These are phyloP conservation scores for Geotrichum bryndzae DNA, from an alignment of 1,139 yeast genomes.

Conservation along the genomic window DNA sequence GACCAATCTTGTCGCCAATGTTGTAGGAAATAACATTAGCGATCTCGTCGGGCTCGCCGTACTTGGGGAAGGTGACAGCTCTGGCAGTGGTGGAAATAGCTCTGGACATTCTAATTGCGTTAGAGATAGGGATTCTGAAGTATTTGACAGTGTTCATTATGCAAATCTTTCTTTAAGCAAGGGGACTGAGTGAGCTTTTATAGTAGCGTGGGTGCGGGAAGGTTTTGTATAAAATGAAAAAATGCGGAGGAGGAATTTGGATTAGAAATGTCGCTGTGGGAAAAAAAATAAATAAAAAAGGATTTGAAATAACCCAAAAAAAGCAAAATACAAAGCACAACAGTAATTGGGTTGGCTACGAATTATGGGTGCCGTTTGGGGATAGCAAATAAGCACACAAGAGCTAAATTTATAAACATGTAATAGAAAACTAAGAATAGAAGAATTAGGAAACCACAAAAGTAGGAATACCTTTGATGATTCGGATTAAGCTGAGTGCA, in stretches of 20 bases:
- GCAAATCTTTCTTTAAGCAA: neutral
- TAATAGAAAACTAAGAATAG: neutral
- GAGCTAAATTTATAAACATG: neutral
- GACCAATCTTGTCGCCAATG: slow-evolving; percentile 31
- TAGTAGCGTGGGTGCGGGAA: neutral
- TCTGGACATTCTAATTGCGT: neutral
- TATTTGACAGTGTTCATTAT: neutral
- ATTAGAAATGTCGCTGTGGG: neutral
- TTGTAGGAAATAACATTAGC: slow-evolving; percentile 20
- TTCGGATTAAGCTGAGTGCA: neutral
- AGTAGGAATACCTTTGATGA: neutral
- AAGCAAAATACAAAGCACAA: neutral
- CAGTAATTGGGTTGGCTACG: neutral
- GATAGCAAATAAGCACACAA: neutral
- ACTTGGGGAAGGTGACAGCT: slow-evolving; percentile 15
- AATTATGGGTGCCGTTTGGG: neutral
- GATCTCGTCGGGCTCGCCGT: slow-evolving; percentile 14
- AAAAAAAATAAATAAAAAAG: neutral
- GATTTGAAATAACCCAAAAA: neutral
- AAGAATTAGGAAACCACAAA: neutral
- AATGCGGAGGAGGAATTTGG: neutral
- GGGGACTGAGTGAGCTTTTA: neutral
- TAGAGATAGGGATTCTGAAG: neutral
- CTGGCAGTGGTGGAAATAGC: slow-evolving; percentile 13
- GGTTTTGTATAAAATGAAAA: neutral